Conservation (phyloP, 2,329 filamentous ascomycete species). For the Penicillium sclerotigenum region DNA sequence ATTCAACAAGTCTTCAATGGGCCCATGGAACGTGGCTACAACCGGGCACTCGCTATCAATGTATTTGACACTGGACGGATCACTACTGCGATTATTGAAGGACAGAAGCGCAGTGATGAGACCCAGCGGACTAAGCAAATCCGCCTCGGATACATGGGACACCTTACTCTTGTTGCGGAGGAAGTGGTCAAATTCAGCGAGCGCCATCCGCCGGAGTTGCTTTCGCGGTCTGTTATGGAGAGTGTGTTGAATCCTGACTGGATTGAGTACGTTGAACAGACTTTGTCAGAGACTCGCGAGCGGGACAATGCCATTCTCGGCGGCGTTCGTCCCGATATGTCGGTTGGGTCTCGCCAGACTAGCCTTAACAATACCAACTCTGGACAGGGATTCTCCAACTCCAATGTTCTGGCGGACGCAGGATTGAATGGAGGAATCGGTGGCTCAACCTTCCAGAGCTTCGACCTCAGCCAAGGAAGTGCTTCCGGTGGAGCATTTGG, state of each 20-base stretch:
- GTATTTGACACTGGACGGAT: slow-evolving; percentile 88
- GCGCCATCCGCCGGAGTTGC: slow-evolving; percentile 80
- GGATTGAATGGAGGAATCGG: slow-evolving; percentile 68
- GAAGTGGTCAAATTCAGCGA: slow-evolving; percentile 99
- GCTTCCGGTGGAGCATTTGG: slow-evolving; percentile 70
- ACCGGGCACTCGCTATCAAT: slow-evolving; percentile 82
- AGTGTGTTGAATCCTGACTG: slow-evolving; percentile 86
- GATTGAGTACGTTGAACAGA: slow-evolving; percentile 92
- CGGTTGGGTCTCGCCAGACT: slow-evolving; percentile 72
- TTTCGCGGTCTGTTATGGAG: slow-evolving; percentile 80
- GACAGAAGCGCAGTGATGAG: slow-evolving; percentile 81
- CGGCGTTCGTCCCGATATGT: slow-evolving; percentile 87
- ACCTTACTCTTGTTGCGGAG: slow-evolving; percentile 93
- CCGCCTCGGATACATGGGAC: slow-evolving; percentile 96
- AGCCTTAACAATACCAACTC: slow-evolving; percentile 60
- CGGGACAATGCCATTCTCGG: slow-evolving; percentile 97
- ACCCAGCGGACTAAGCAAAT: slow-evolving; percentile 81
- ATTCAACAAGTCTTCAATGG: slow-evolving; percentile 99
- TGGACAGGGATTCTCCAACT: slow-evolving; percentile 57
- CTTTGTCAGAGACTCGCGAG: slow-evolving; percentile 87
- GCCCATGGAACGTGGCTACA: slow-evolving; percentile 93
- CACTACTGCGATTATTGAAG: slow-evolving; percentile 86
- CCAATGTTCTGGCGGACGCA: slow-evolving; percentile 72
- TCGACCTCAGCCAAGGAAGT: slow-evolving; percentile 66
- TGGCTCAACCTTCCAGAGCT: slow-evolving; percentile 51